Conservation (phyloP, 805 yeast species). For the Debaryomyces maramus region DNA sequence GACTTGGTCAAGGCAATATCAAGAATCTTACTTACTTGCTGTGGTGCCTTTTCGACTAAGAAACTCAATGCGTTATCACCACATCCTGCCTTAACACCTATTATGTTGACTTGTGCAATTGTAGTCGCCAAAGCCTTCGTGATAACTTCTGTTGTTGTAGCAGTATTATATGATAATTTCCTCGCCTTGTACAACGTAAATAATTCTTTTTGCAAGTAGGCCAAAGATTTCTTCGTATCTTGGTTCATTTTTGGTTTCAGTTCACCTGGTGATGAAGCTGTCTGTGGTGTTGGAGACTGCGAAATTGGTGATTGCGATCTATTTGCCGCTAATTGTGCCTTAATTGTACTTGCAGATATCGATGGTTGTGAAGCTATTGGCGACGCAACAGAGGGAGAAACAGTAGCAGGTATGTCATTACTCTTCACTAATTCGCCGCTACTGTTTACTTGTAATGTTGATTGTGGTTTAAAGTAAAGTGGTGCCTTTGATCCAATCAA, state of each 20-base stretch:
- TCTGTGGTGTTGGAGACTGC: slow-evolving; percentile 17
- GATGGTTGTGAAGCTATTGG: neutral
- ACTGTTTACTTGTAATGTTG: slow-evolving; percentile 10
- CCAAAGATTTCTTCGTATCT: slow-evolving; percentile 71
- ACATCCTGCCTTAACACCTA: slow-evolving; percentile 82
- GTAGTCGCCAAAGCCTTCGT: slow-evolving; percentile 93
- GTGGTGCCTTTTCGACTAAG: slow-evolving; percentile 77
- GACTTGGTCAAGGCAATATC: slow-evolving; percentile 82
- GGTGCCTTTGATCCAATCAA: slow-evolving; percentile 29
- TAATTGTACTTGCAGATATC: slow-evolving; percentile 26
- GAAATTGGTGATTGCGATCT: slow-evolving; percentile 27
- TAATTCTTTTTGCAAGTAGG: slow-evolving; percentile 82
- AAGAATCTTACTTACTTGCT: slow-evolving; percentile 72
- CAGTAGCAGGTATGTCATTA: slow-evolving; percentile 9
- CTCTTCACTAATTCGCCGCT: slow-evolving; percentile 10
- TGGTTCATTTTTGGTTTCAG: slow-evolving; percentile 37
- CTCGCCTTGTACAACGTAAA: slow-evolving; percentile 77
- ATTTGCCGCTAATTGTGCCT: slow-evolving; percentile 50
- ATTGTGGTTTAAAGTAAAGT: slow-evolving; percentile 32
- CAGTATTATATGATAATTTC: slow-evolving; percentile 68
- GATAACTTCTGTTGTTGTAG: slow-evolving; percentile 77
- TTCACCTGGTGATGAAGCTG: slow-evolving; percentile 11
- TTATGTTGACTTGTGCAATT: slow-evolving; percentile 84
- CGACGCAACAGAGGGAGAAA: slow-evolving; percentile 7
- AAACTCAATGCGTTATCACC: slow-evolving; percentile 77